Conservation (phyloP, 192 early-diverging fungal genomes). For the Kickxella alabastrina region DNA sequence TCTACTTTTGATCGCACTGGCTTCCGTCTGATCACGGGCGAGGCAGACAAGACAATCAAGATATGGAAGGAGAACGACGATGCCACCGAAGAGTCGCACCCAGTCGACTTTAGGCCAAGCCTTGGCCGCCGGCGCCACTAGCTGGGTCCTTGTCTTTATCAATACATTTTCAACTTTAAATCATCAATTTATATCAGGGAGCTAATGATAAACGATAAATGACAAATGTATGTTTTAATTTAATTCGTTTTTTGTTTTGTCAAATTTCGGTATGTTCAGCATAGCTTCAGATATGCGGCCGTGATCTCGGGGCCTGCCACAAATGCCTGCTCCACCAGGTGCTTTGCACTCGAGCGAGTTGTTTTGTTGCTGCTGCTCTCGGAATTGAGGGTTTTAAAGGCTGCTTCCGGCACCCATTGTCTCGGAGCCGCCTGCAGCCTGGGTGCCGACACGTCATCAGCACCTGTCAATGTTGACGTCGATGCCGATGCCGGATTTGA, state of each 20-base stretch:
- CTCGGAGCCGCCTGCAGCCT: slow-evolving; percentile 35
- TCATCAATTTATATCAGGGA: too few relatives aligned
- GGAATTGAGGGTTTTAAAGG: slow-evolving; percentile 10
- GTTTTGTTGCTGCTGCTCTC: background rate
- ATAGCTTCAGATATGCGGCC: slow-evolving; percentile 17
- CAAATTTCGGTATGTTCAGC: too few relatives aligned
- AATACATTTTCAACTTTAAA: too few relatives aligned
- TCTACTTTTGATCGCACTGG: slow-evolving; percentile 95
- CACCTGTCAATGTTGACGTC: background rate
- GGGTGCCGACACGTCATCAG: background rate
- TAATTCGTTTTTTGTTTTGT: too few relatives aligned
- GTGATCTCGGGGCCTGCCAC: slow-evolving; percentile 27
- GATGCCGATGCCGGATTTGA: background rate
- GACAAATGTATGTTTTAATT: too few relatives aligned
- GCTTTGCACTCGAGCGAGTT: background rate
- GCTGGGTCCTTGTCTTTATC: too few relatives aligned
- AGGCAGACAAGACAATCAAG: slow-evolving; percentile 99
- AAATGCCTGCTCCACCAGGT: slow-evolving; percentile 37
- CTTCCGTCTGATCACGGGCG: slow-evolving; percentile 92
- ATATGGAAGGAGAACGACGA: slow-evolving; percentile 57
- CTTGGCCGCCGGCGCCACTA: slow-evolving; percentile 35
- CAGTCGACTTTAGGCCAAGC: slow-evolving; percentile 40
- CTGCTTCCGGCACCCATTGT: slow-evolving; percentile 27
- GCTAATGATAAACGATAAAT: too few relatives aligned
- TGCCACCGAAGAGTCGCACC: slow-evolving; percentile 51